phyloP scores from a whole-genome alignment of 2,329 filamentous ascomycete species.

The Nothomitra cinnamomea region DNA sequence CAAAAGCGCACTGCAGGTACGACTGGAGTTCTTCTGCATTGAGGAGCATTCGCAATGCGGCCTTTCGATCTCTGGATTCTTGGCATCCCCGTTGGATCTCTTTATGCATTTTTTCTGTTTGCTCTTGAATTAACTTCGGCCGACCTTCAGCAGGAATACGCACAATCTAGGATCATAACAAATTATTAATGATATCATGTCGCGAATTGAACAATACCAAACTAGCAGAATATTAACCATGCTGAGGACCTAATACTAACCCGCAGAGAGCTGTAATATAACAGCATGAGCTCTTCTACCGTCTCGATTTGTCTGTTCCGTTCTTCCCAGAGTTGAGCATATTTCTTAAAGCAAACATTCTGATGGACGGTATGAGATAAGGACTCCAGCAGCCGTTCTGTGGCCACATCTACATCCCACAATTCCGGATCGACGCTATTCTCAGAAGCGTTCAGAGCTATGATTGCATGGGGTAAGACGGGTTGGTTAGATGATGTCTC shows the following conservation, averaged over 20 bases:
- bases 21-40: slow-evolving; percentile 29
- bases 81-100: slow-evolving; percentile 26
- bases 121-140: slow-evolving; percentile 31
- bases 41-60: slow-evolving; percentile 29
- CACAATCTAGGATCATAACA: slow-evolving; percentile 14
- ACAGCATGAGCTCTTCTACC: slow-evolving; percentile 29
- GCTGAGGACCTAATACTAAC: slow-evolving; percentile 15
- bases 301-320: slow-evolving; percentile 25
- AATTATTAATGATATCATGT: slow-evolving; percentile 7
- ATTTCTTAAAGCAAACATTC: slow-evolving; percentile 21
- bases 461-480: slow-evolving; percentile 35
- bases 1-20: slow-evolving; percentile 32
- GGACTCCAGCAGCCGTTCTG: slow-evolving; percentile 22
- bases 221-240: background rate
- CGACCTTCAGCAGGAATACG: slow-evolving; percentile 29
- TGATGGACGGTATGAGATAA: slow-evolving; percentile 20
- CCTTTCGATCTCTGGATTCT: slow-evolving; percentile 25
- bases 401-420: slow-evolving; percentile 28
- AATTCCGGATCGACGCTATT: slow-evolving; percentile 21
- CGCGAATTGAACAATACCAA: background rate
- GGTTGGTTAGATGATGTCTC: slow-evolving; percentile 39
- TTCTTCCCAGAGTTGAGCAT: slow-evolving; percentile 26
- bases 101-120: slow-evolving; percentile 29
- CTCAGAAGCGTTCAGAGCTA: slow-evolving; percentile 33
- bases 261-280: slow-evolving; percentile 33